Evolutionary conservation across 148 eudicot species (phyloP).

Genomic region (Amaranthus cruentus): DNA sequence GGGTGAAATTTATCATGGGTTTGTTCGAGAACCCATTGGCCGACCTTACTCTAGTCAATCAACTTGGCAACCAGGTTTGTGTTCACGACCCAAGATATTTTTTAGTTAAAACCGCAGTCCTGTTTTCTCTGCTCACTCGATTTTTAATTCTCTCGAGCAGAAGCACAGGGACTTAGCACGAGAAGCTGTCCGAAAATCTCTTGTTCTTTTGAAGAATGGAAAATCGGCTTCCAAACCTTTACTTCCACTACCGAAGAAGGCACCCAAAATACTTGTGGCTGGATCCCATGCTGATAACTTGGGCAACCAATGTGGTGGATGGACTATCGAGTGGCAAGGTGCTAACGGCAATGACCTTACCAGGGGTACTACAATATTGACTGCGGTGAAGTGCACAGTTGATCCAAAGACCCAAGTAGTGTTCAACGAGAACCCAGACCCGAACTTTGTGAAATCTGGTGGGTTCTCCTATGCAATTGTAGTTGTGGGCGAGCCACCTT

Average conservation of each 20-base stretch:
- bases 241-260: slow-evolving; percentile 62
- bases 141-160: too few relatives aligned
- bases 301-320: slow-evolving; percentile 69
- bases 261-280: slow-evolving; percentile 63
- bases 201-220: too few relatives aligned
- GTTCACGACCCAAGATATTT: neutral
- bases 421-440: slow-evolving; percentile 32
- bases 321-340: slow-evolving; percentile 74
- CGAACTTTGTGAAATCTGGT: slow-evolving; percentile 26
- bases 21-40: slow-evolving; percentile 57
- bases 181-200: too few relatives aligned
- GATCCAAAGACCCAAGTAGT: slow-evolving; percentile 37
- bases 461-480: slow-evolving; percentile 52
- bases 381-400: slow-evolving; percentile 25
- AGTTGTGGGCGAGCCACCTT: slow-evolving; percentile 55
- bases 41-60: slow-evolving; percentile 42
- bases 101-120: neutral
- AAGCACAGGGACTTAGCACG: too few relatives aligned
- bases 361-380: slow-evolving; percentile 25
- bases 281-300: slow-evolving; percentile 61
- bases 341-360: slow-evolving; percentile 47
- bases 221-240: slow-evolving; percentile 26
- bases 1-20: slow-evolving; percentile 63
- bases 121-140: too few relatives aligned
- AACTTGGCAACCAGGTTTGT: slow-evolving; percentile 45